These are phyloP conservation scores for Ampelomyces quisqualis DNA, from an alignment of 2,329 filamentous ascomycete genomes.

Conservation along the genomic window DNA sequence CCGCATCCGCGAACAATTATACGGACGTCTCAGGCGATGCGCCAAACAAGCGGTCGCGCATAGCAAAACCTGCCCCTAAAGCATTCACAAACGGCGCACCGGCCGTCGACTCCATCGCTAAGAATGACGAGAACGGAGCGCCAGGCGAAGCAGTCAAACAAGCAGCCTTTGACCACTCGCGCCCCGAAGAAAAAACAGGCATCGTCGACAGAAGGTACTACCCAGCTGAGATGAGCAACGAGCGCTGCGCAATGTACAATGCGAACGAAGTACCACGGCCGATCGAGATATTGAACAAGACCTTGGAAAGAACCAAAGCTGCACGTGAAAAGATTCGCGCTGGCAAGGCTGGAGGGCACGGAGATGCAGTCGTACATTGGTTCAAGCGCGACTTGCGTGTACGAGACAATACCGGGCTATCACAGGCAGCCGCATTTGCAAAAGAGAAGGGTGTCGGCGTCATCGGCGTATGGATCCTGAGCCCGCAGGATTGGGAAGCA, in stretches of 20 bases:
- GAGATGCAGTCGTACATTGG: conserved; percentile 77
- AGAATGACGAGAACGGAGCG: conserved; percentile 19
- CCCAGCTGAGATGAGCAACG: conserved; percentile 81
- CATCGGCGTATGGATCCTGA: conserved; percentile 75
- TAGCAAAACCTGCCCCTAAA: conserved; percentile 32
- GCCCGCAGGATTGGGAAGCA: conserved; percentile 80
- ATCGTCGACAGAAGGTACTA: conserved; percentile 67
- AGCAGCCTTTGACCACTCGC: conserved; percentile 38
- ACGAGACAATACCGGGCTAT: conserved; percentile 71
- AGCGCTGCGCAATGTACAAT: conserved; percentile 72
- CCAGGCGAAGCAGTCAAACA: conserved; percentile 15
- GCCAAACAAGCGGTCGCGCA: conserved; percentile 43
- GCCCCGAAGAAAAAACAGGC: conserved; percentile 41
- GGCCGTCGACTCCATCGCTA: conserved; percentile 10
- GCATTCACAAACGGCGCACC: conserved; percentile 19
- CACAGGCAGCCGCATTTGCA: conserved; percentile 66
- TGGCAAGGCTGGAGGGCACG: conserved; percentile 38
- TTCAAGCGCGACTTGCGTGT: conserved; percentile 81
- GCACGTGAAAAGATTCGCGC: conserved; percentile 53
- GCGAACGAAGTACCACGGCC: conserved; percentile 69
- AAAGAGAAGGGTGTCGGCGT: conserved; percentile 68
- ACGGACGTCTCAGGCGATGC: conserved; percentile 36
- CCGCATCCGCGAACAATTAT: conserved; percentile 34
- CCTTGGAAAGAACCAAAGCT: conserved; percentile 61
- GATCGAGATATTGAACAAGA: conserved; percentile 65